phyloP scores from a whole-genome alignment of 306 rosid species.

The Cucurbita ficifolia region DNA sequence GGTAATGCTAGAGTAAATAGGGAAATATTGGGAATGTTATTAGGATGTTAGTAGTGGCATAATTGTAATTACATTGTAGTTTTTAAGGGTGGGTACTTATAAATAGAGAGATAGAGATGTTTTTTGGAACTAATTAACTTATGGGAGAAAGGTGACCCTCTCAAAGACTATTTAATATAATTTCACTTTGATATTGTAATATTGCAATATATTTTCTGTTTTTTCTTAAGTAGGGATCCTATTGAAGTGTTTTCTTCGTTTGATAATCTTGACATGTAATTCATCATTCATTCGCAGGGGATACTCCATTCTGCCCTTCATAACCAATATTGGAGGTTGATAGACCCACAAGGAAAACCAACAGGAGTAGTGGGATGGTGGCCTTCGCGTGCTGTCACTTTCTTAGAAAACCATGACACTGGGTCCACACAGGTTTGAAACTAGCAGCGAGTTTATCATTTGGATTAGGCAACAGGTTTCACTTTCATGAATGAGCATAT shows the following conservation, averaged over 20 bases:
- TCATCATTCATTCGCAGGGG: slow-evolving; percentile 28
- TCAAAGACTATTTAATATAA: background rate
- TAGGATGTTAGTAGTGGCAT: too few relatives aligned
- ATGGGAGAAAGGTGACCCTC: background rate
- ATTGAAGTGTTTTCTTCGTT: background rate
- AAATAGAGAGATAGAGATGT: too few relatives aligned
- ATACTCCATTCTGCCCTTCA: slow-evolving; percentile 68
- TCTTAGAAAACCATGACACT: slow-evolving; percentile 74
- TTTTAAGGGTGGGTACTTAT: too few relatives aligned
- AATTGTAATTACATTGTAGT: too few relatives aligned
- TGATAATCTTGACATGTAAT: background rate
- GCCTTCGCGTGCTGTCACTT: slow-evolving; percentile 84
- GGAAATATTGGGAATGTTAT: too few relatives aligned
- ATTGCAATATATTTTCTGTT: background rate
- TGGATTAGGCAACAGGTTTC: background rate
- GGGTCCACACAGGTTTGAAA: slow-evolving; percentile 69
- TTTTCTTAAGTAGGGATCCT: background rate
- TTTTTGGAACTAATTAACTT: too few relatives aligned
- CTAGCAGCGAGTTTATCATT: background rate
- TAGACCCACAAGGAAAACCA: slow-evolving; percentile 71
- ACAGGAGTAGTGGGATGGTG: slow-evolving; percentile 87
- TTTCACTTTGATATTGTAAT: background rate
- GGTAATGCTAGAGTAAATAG: too few relatives aligned
- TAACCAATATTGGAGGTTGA: slow-evolving; percentile 58
- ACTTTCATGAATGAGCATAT: background rate